Evolutionary conservation across 2,329 filamentous ascomycete genomes (phyloP).

Genomic region (Daldinia sp.): DNA sequence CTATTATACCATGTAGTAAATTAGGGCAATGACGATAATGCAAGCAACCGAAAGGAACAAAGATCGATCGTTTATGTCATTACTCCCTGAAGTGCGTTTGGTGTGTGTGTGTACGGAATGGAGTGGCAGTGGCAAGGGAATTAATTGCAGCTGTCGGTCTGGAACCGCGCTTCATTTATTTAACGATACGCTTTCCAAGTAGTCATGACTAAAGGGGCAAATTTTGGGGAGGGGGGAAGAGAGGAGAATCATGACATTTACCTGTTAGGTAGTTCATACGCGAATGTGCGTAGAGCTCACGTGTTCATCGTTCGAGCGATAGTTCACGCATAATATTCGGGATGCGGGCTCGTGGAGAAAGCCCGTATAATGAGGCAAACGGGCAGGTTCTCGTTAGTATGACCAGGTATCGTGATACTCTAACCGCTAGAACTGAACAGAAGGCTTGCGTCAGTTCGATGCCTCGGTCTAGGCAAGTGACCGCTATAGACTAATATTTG

Average conservation of each 20-base stretch:
- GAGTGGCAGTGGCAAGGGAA: conserved; percentile 23
- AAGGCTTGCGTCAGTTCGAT: neutral
- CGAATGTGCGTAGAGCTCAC: conserved; percentile 15
- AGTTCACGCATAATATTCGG: neutral
- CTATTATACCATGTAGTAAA: neutral
- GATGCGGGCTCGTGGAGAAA: neutral
- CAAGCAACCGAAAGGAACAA: conserved; percentile 18
- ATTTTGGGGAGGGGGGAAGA: neutral
- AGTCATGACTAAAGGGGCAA: neutral
- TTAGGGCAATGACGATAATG: conserved; percentile 16
- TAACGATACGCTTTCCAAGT: neutral
- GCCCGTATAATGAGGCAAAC: neutral
- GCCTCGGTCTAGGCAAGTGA: neutral
- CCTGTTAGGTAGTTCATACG: no score
- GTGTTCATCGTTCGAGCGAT: conserved; percentile 16
- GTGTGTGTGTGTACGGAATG: neutral
- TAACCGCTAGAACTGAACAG: neutral
- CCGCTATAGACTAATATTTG: neutral
- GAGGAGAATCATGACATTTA: neutral
- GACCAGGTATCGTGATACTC: neutral
- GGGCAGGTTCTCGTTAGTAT: neutral
- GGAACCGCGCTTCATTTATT: conserved; percentile 24
- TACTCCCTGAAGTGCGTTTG: neutral
- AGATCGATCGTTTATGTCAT: conserved; percentile 18
- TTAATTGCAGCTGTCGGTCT: conserved; percentile 23